Evolutionary conservation across 139 green algal genomes (phyloP).

Genomic region (Chlorella sp.): DNA sequence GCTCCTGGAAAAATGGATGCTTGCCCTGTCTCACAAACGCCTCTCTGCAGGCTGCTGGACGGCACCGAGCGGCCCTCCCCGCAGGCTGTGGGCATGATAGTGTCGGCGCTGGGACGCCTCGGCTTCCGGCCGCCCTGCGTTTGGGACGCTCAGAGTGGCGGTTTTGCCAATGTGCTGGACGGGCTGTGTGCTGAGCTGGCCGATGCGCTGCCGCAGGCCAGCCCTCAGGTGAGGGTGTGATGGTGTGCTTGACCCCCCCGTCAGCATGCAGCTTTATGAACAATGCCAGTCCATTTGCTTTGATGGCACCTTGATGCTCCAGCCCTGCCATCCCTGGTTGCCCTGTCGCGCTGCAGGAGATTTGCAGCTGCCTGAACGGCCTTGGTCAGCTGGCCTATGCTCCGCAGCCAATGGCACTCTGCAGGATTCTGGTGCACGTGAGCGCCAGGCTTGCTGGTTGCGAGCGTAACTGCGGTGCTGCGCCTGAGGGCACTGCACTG

Average conservation of each 20-base stretch:
- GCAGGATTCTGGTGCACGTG: background rate
- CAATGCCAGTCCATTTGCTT: background rate
- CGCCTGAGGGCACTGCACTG: no score
- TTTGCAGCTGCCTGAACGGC: background rate
- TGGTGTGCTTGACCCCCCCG: no score
- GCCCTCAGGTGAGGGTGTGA: background rate
- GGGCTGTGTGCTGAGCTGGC: background rate
- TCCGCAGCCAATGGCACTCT: background rate
- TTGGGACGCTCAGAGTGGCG: background rate
- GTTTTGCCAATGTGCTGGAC: background rate
- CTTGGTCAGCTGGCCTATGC: background rate
- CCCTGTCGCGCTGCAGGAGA: background rate
- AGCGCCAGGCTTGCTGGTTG: background rate
- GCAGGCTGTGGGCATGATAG: background rate
- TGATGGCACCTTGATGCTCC: background rate
- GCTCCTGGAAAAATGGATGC: no score
- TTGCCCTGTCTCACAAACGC: background rate
- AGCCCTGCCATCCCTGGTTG: no score
- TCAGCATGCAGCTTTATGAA: no score
- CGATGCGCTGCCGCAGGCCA: background rate
- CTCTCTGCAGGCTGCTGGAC: background rate
- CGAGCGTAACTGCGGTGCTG: background rate
- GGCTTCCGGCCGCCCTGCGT: conserved; percentile 13
- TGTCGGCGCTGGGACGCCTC: background rate
- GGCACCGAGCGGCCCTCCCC: background rate